Evolutionary conservation across 306 rosid genomes (phyloP).

Genomic region (Vicia faba): DNA sequence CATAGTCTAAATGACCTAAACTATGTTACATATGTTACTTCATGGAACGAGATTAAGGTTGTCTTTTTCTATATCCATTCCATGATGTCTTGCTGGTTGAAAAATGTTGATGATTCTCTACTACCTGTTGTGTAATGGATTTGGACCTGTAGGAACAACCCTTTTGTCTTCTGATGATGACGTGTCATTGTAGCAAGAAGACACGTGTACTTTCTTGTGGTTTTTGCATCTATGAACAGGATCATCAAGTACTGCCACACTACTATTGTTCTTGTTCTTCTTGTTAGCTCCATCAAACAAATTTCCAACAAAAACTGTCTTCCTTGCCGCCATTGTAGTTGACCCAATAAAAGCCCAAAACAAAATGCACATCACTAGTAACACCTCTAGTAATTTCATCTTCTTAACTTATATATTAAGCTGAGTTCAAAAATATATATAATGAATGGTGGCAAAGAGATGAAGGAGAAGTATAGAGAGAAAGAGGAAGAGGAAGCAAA

Average conservation of each 20-base stretch:
- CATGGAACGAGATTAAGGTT: conserved; percentile 5
- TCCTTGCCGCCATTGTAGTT: conserved; percentile 54
- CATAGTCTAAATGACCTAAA: not conserved
- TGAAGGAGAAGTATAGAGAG: conserved; percentile 17
- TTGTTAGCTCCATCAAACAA: conserved; percentile 37
- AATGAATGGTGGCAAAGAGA: conserved; percentile 6
- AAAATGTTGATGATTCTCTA: not conserved
- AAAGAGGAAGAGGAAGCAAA: conserved; percentile 44
- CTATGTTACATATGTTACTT: not conserved
- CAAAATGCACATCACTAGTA: conserved; percentile 49
- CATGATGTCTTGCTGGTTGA: conserved; percentile 10
- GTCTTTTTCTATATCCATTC: not conserved
- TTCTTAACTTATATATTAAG: not conserved
- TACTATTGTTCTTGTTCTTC: conserved; percentile 31
- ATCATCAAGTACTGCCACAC: conserved; percentile 22
- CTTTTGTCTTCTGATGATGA: conserved; percentile 62
- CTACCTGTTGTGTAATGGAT: conserved; percentile 85
- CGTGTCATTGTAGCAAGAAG: conserved; percentile 40
- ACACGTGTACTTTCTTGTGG: conserved; percentile 32
- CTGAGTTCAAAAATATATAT: not conserved
- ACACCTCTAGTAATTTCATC: conserved; percentile 47
- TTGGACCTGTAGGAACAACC: conserved; percentile 86
- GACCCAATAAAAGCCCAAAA: conserved; percentile 47
- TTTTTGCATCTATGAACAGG: conserved; percentile 37
- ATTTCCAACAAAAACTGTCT: conserved; percentile 27